Evolutionary conservation across 1,139 yeast genomes (phyloP).

Genomic region (Candida tunisiensis): DNA sequence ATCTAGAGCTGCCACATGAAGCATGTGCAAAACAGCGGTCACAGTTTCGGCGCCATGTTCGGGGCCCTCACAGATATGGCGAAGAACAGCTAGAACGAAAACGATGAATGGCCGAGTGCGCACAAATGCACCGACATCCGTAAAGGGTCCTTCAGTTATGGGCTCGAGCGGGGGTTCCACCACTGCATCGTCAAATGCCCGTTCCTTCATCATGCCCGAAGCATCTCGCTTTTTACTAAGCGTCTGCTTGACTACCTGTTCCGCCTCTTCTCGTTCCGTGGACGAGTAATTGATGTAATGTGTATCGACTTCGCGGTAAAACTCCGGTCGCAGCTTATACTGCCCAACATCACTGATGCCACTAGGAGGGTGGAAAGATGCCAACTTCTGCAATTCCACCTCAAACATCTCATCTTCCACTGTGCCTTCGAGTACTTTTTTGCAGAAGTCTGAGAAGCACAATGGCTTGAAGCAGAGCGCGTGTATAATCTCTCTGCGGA

Average conservation of each 20-base stretch:
- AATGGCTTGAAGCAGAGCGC: constrained; percentile 58
- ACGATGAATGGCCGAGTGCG: constrained; percentile 16
- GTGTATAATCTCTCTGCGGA: constrained; percentile 61
- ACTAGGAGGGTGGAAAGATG: constrained; percentile 47
- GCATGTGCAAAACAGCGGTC: constrained; percentile 42
- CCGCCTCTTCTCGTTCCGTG: constrained; percentile 65
- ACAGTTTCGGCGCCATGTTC: constrained; percentile 34
- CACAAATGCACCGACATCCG: constrained; percentile 16
- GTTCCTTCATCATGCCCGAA: no score
- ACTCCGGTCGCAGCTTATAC: constrained; percentile 48
- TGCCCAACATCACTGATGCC: constrained; percentile 51
- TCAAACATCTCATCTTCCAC: constrained; percentile 58
- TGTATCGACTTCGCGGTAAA: constrained; percentile 47
- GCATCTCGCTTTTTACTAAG: no score
- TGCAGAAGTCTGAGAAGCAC: constrained; percentile 53
- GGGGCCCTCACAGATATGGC: constrained; percentile 4
- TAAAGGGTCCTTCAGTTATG: constrained; percentile 17
- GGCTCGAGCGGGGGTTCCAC: constrained; percentile 19
- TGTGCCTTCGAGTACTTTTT: constrained; percentile 58
- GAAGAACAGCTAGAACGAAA: constrained; percentile 3
- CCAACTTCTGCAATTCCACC: constrained; percentile 37
- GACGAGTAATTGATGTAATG: constrained; percentile 66
- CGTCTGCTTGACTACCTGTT: constrained; percentile 33
- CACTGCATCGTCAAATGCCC: constrained; percentile 13
- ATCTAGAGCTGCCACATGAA: constrained; percentile 37